Base-by-base conservation (phyloP, 257 asterid species). In the Penstemon newberryi region DNA sequence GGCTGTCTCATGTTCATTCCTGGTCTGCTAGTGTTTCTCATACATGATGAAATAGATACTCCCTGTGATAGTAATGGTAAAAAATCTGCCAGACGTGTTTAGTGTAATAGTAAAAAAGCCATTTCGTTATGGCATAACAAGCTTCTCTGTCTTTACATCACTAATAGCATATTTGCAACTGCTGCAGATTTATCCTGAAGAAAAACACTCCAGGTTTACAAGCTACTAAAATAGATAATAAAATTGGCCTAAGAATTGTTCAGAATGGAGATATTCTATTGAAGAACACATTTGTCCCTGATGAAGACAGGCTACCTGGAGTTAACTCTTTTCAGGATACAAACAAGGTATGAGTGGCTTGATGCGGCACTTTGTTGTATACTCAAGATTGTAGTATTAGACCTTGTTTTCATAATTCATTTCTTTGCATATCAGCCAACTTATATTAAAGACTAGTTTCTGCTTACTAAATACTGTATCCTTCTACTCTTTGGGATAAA, bases 311-410 rank as follows among this genome's bases (percentile, higher is more conserved):
- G 78, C 84, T 94, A 54, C 80, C 95, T 13, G 98, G 95, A 77
- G 93, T 89, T 51, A 84, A 87, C 70, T 94, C 98, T 69, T 94
- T 91, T 75, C 86, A 89, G 76, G 99, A 94, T 75, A 94, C 98
- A 38, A 89, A 51, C 83, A 91, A 91, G 98, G 99, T 94, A 79
- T 25, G 71, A 5, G 60, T 67, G n/a, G 42, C 51, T 46, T 60
- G 70, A 44, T 65, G 44, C 45, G 39, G 11, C 51, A 45, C 51
- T 33, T 15, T 46, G 41, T 45, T 67, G 77, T 19, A 46, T 15
- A 65, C 60, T 53, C 45, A 67, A 11, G 61, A 41, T 19, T 69
- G 49, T 38, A 50, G 43, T 1, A 43, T 56, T 47, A 42, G 43
- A 67, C 41, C 36, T 33, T 18, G 18, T 46, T 8, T n/a, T 7